Base-by-base conservation (phyloP, 2,329 filamentous ascomycete genomes). In the Ascochyta lentis region DNA sequence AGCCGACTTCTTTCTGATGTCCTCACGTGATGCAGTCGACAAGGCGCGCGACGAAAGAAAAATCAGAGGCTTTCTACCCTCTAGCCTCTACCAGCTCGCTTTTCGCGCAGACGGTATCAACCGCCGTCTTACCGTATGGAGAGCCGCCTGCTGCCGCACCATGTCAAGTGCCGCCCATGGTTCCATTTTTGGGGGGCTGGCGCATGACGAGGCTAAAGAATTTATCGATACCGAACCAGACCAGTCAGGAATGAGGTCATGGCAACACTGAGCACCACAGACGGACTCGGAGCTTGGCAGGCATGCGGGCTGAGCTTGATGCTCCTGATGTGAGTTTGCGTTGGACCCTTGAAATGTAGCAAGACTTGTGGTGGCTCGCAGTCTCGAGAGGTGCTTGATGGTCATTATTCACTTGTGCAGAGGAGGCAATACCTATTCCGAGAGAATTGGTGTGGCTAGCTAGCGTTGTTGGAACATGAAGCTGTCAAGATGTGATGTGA, bases 401-500 rank as follows among this genome's bases (percentile, higher is more conserved):
- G 37, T 22, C 41, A 10, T 3, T 33, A 3, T 29, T 35, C 29
- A 27, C 2, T 34, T 45, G 34, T 22, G 26, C 16, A 29, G 19
- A 40, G n/a, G 10, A 41, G 23, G 26, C 26, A 35, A 27, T 37
- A 34, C 24, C 8, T 10, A 3, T 26, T 22, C 29, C 13, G 26
- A 27, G 24, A 46, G 19, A 19, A 19, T 19, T 6, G 10, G 31
- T 15, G 35, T 29, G 15, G 38, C 31, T 19, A 24, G 24, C 37
- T 44, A 48, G 51, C 26, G 45, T 39, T 10, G 34, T 41, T 31
- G 10, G 24, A 38, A 29, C 22, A 46, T 46, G 46, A 50, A 41
- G 46, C 40, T 37, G 46, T 55, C 31, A 50, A 50, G 39, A 54
- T 49, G 49, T 23, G 29, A 44, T 39, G 31, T 54, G 35, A 55